Percentiles rank a stretch among this genome's conserved stretches.
These are phyloP conservation scores for Secale cereale DNA, from an alignment of 176 grass and related monocot species.

Conservation along the genomic window DNA sequence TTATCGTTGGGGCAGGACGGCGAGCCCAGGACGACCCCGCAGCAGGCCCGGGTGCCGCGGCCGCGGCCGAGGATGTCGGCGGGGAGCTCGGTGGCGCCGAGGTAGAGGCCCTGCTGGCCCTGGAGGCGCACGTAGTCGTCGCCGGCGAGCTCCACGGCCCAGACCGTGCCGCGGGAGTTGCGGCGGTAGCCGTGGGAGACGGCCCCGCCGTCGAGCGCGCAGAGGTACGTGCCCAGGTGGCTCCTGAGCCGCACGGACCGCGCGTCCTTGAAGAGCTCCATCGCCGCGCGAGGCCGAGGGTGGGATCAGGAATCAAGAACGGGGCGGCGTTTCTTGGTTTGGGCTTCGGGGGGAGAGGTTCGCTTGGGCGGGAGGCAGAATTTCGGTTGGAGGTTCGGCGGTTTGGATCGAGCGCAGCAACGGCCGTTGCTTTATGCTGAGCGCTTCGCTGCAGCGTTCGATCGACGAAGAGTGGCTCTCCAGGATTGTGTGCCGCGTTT, in stretches of 20 bases:
- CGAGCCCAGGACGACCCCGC: slow-evolving; percentile 32
- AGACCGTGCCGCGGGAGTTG: slow-evolving; percentile 39
- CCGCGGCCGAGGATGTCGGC: slow-evolving; percentile 6
- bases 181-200: slow-evolving; percentile 50
- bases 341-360: not conserved
- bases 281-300: not conserved
- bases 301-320: slow-evolving; percentile 30
- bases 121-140: slow-evolving; percentile 40
- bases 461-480: too few relatives aligned
- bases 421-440: too few relatives aligned
- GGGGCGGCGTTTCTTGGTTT: slow-evolving; percentile 29
- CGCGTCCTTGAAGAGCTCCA: slow-evolving; percentile 40
- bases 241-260: slow-evolving; percentile 34
- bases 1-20: slow-evolving; percentile 34
- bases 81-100: slow-evolving; percentile 36
- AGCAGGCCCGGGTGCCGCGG: slow-evolving; percentile 20
- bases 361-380: slow-evolving; percentile 23
- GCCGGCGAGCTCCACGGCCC: slow-evolving; percentile 32
- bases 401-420: too few relatives aligned
- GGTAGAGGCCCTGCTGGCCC: slow-evolving; percentile 32
- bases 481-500: too few relatives aligned
- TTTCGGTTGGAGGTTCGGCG: too few relatives aligned
- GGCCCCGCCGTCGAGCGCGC: slow-evolving; percentile 26
- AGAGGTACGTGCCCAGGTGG: slow-evolving; percentile 56
- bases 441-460: too few relatives aligned